phyloP scores from a whole-genome alignment of 2,329 filamentous ascomycete species.

The Akanthomyces uredinophilus region DNA sequence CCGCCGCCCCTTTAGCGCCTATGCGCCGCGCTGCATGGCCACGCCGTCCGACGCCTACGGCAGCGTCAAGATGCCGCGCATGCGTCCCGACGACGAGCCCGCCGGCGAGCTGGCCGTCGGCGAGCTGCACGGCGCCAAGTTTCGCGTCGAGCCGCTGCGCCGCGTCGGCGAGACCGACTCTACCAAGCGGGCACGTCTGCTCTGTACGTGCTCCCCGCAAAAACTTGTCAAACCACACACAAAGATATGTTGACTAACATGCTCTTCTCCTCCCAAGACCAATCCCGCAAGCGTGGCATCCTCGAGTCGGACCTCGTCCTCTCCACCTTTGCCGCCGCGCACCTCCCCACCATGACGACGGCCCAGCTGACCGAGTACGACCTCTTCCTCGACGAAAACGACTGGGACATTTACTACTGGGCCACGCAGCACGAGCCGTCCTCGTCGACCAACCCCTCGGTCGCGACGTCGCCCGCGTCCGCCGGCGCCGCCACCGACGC shows the following conservation, averaged over 20 bases:
- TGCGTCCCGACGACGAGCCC: constrained; percentile 13
- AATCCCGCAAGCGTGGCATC: constrained; percentile 92
- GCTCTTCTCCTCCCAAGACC: constrained; percentile 56
- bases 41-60: constrained; percentile 18
- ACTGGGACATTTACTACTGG: constrained; percentile 99
- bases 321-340: constrained; percentile 82
- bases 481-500: constrained; percentile 21
- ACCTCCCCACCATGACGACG: constrained; percentile 69
- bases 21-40: constrained; percentile 6
- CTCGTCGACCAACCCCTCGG: constrained; percentile 36
- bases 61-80: constrained; percentile 25
- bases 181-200: constrained; percentile 83
- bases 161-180: constrained; percentile 75
- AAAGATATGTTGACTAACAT: too few relatives aligned
- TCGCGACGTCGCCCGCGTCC: constrained; percentile 23
- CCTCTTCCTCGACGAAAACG: constrained; percentile 93
- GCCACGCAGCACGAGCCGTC: constrained; percentile 71
- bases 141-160: constrained; percentile 85
- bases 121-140: constrained; percentile 79
- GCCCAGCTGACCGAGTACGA: constrained; percentile 80
- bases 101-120: constrained; percentile 66
- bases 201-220: constrained; percentile 48
- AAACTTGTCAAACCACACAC: too few relatives aligned
- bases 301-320: constrained; percentile 94
- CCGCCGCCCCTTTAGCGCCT: constrained; percentile 21